These are phyloP conservation scores for Cystodermella granulosa DNA, from an alignment of 1,284 basidiomycete species.

Conservation along the genomic window DNA sequence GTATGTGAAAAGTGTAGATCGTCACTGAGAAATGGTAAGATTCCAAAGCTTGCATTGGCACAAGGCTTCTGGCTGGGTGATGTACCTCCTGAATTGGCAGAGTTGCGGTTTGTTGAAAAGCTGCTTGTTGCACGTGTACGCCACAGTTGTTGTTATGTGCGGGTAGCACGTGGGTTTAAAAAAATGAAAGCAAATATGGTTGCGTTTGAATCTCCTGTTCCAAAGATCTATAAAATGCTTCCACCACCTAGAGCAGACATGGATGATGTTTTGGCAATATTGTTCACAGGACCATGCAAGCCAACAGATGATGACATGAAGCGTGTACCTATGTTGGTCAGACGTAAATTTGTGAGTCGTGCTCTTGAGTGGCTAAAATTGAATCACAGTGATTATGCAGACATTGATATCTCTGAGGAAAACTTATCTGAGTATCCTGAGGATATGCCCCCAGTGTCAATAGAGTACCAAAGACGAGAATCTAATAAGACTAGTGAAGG, in stretches of 20 bases:
- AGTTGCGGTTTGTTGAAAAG: conserved; percentile 31
- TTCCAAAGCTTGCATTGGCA: conserved; percentile 29
- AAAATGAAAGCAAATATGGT: conserved; percentile 40
- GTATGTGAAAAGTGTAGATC: conserved; percentile 11
- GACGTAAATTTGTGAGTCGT: conserved; percentile 21
- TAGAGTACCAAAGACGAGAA: conserved; percentile 22
- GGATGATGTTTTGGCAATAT: too few relatives aligned
- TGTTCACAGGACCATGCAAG: conserved; percentile 31
- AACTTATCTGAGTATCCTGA: conserved; percentile 34
- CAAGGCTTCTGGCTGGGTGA: conserved; percentile 41
- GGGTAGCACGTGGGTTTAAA: conserved; percentile 24
- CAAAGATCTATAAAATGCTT: conserved; percentile 30
- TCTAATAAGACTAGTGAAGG: conserved; percentile 12
- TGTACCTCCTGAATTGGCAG: conserved; percentile 26
- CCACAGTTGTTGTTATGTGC: conserved; percentile 29
- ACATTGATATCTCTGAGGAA: conserved; percentile 33
- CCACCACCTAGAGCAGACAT: conserved; percentile 35
- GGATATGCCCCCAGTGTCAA: conserved; percentile 25
- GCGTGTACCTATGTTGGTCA: conserved; percentile 35
- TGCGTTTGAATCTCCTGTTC: conserved; percentile 30
- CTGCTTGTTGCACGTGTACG: conserved; percentile 29
- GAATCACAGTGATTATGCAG: conserved; percentile 37
- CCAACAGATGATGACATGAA: conserved; percentile 33
- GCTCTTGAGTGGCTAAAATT: conserved; percentile 39
- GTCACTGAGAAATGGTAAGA: conserved; percentile 13